Base-by-base conservation (phyloP, 2,329 filamentous ascomycete genomes). In the Fusarium buharicum region DNA sequence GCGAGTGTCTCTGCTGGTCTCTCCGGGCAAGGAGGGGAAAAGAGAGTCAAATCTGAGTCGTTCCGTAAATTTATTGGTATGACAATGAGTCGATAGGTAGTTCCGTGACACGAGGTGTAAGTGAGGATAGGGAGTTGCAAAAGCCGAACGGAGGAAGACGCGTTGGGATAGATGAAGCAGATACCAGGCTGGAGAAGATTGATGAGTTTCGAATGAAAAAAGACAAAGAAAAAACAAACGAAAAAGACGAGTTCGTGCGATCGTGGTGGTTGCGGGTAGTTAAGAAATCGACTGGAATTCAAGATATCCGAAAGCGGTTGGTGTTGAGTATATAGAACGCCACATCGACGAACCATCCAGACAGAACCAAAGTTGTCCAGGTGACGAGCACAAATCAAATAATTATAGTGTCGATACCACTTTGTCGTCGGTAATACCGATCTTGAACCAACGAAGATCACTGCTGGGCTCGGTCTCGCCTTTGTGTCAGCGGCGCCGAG, bases 271-370 rank as follows among this genome's bases (percentile, higher is more conserved):
- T 66, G 54, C 37, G 22, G 51, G 45, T 59, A 63, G 58, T 68
- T 61, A 62, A 56, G 47, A 66, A 51, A 55, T 60, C 33, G 51
- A 59, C 57, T 68, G 64, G 61, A 67, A 66, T 68, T 66, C 61
- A 54, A 62, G 62, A 52, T 59, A 63, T 50, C 64, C 54, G 50
- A 66, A 67, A 55, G 47, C 62, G 64, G 64, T 67, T 68, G 64
- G 52, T 63, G 62, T 68, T 66, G 64, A 65, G 64, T 38, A 57
- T 66, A 59, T 59, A 33, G 55, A 24, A 43, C 62, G 62, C 62
- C 62, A 66, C 62, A 47, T 51, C 22, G 12, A 52, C 33, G 36
- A 63, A 46, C 43, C 38, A 56, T 52, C 46, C 43, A 41, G 50
- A 45, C 49, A 63, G 49, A 49, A n/a, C 39, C 50, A 63, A 66